Conservation (phyloP, 495 filamentous ascomycete genomes). For the Podospora pseudopauciseta region DNA sequence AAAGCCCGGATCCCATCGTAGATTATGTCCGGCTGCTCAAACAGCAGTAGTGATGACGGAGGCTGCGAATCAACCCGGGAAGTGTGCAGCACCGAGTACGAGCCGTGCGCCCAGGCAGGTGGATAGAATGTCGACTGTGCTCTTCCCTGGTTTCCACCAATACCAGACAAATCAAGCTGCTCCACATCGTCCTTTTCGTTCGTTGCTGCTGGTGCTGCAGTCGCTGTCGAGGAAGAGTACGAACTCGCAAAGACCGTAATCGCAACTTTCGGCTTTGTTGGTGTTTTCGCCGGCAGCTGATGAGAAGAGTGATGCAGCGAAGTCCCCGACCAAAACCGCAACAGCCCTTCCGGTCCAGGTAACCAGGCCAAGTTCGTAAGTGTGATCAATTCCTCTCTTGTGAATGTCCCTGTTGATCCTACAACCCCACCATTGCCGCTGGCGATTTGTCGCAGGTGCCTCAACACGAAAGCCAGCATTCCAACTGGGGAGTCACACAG, state of each 20-base stretch:
- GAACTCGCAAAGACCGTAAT: slow-evolving; percentile 40
- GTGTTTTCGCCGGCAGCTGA: slow-evolving; percentile 12
- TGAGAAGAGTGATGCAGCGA: slow-evolving; percentile 23
- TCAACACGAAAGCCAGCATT: slow-evolving; percentile 43
- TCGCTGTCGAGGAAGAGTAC: slow-evolving; percentile 19
- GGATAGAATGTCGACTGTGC: background rate
- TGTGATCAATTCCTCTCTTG: slow-evolving; percentile 42
- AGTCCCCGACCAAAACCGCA: slow-evolving; percentile 46
- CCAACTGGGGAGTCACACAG: slow-evolving; percentile 54
- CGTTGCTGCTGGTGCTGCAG: background rate
- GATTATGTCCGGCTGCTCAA: slow-evolving; percentile 42
- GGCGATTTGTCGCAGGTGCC: slow-evolving; percentile 25
- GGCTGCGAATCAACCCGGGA: slow-evolving; percentile 24
- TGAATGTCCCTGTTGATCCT: slow-evolving; percentile 28
- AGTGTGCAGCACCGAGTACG: slow-evolving; percentile 40
- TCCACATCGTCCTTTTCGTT: background rate
- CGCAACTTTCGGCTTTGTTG: slow-evolving; percentile 34
- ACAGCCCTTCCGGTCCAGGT: slow-evolving; percentile 45
- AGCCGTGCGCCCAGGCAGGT: slow-evolving; percentile 43
- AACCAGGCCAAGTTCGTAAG: slow-evolving; percentile 47
- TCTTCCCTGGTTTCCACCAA: background rate
- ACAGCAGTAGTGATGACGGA: slow-evolving; percentile 36
- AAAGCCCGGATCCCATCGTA: slow-evolving; percentile 37
- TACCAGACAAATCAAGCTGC: background rate
- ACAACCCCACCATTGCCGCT: background rate